Conservation (phyloP, 176 grass and related monocot species). For the Panicum miliaceum region DNA sequence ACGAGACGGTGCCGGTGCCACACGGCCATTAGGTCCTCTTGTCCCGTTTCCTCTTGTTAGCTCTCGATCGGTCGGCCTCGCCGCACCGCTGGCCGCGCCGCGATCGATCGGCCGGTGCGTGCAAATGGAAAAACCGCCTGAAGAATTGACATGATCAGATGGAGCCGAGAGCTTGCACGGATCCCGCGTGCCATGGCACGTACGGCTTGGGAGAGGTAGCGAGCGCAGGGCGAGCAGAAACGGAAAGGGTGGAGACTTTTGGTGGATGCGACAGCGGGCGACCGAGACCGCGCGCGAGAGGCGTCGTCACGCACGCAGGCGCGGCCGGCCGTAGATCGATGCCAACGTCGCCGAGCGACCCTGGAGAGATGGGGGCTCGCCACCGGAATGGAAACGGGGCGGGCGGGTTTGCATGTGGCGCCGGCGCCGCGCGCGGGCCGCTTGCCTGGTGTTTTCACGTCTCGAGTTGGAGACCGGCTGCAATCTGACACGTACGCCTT, state of each 20-base stretch:
- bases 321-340: too few species aligned
- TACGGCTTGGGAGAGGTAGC: not conserved
- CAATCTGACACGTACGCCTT: too few species aligned
- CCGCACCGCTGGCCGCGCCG: not conserved
- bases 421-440: too few species aligned
- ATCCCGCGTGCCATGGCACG: not conserved
- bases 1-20: not conserved
- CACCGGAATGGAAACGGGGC: slow-evolving; percentile 9
- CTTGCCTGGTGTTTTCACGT: too few species aligned
- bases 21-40: not conserved
- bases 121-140: too few species aligned
- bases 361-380: not conserved
- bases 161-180: not conserved
- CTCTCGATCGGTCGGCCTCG: not conserved
- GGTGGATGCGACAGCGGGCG: not conserved
- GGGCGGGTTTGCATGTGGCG: too few species aligned
- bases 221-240: not conserved
- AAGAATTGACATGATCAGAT: not conserved
- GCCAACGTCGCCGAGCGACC: not conserved
- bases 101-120: too few species aligned
- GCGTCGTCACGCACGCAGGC: not conserved
- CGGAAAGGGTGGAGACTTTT: slow-evolving; percentile 25
- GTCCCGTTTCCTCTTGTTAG: not conserved
- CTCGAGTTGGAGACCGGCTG: not conserved
- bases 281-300: too few species aligned